Base-by-base conservation (phyloP, 176 grass and related monocot genomes). In the Aegilops umbellulata region DNA sequence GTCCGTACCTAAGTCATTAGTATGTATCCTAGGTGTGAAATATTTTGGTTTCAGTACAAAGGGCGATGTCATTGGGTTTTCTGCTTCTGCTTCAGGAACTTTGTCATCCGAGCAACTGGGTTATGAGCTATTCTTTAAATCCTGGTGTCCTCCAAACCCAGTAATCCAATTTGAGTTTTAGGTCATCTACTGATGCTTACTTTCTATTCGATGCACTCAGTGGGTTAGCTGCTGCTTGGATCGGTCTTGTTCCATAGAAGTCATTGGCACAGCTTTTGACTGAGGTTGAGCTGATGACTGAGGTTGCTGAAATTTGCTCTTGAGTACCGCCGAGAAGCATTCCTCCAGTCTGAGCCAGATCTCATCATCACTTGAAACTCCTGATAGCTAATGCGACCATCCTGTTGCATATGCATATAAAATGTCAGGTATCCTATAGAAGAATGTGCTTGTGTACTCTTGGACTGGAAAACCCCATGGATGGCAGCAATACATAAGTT, bases 331-430 rank as follows among this genome's bases (percentile, higher is more conserved):
- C 81, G 86, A 49, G 95, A 95, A 41, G 74, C 83, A 78, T 98
- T 98, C 88, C 87, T 95, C 93, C 93, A 92, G 64, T 98, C 93
- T 63, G 93, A 83, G 73, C 93, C 95, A 85, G 93, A 88, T 82
- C 92, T 95, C 95, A 98, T 98, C 95, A 98, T 98, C 81, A 87
- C 74, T 87, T 93, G 87, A 65, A 93, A 95, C 57, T 98, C 93
- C 20, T 85, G 83, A 76, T 93, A 98, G 86, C 95, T 98, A 36
- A 98, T 98, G 14, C 88, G 86, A n/a, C 93, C 95, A 84, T 98
- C 93, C 93, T 98, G 91, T 87, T 89, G 60, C 72, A 83, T 86
- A 82, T 71, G 80, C 85, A 74, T 73, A 46, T 38, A 73, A 68
- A 84, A 83, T 87, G 51, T 92, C 27, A 87, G 60, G 13, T 62